Base-by-base conservation (phyloP, 225 moss, liverwort and hornwort species). In the Sphagnum contortum region DNA sequence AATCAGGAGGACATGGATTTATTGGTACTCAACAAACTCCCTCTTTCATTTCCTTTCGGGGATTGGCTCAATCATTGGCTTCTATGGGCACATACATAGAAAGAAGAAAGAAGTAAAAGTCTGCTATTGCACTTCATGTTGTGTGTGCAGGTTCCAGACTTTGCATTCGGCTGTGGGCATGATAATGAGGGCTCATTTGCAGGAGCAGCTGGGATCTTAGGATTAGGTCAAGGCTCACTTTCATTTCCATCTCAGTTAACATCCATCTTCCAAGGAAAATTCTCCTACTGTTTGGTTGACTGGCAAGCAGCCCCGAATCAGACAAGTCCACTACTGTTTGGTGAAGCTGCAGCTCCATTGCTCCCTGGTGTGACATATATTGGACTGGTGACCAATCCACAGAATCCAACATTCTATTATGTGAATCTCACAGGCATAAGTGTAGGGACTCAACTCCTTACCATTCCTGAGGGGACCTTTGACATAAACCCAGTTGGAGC, bases 201-300 rank as follows among this genome's bases (percentile, higher is more conserved):
- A 2, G 80, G 77, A 9, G 82, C 83, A 2, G 83, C 83, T 44
- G 87, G 83, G 5, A 71, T 87, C 45, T 12, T 87, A 47, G 87
- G 87, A 5, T 9, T 87, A 47, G 87, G 83, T 3, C 77, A 75
- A 55, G 83, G 83, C 0, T 45, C 62, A 3, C 14, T 87, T 8
- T 80, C 87, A 2, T 78, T 87, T 60, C 77, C 80, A 2, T 65
- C 87, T 4, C 87, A 87, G 72, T 68, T 87, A 1, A 63, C 57
- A 2, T 11, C 75, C 4, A 74, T 77, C 14, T 83, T 80, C 73
- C 76, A 86, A 54, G 82, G 82, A 44, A 83, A 83, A 60, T 87
- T 83, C 58, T 87, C 87, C 48, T 87, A 87, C 65, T 87, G 87
- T 57, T 68, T 87, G 5, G 80, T 87, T 9, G 80, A 87, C 60